Conservation (phyloP, 192 early-diverging fungal species). For the Rhizoclosmatium globosum region DNA sequence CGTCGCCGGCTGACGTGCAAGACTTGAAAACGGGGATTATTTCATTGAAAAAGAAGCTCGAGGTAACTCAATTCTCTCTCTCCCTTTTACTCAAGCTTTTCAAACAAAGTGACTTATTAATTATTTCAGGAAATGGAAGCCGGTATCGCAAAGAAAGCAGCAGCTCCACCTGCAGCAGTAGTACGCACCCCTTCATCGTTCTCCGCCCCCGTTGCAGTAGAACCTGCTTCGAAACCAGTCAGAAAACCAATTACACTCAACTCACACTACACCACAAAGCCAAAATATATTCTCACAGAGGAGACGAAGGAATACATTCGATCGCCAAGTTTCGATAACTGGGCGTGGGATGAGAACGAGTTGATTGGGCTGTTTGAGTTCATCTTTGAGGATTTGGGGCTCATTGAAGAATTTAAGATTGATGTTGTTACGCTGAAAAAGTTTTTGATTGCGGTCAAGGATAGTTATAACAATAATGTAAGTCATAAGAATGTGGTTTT, state of each 20-base stretch:
- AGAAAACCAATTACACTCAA: conserved; percentile 15
- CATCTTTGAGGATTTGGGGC: conserved; percentile 56
- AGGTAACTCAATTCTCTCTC: conserved; percentile 4
- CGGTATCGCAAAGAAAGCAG: conserved; percentile 16
- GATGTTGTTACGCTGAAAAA: conserved; percentile 40
- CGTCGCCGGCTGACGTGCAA: conserved; percentile 6
- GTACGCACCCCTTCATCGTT: not conserved
- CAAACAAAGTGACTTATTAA: not conserved
- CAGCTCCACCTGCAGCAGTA: conserved; percentile 1
- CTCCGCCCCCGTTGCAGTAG: not conserved
- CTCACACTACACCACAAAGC: conserved; percentile 24
- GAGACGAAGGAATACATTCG: conserved; percentile 47
- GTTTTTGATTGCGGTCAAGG: conserved; percentile 48
- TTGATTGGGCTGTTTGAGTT: conserved; percentile 49
- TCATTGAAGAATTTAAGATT: conserved; percentile 53
- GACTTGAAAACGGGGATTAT: conserved; percentile 18
- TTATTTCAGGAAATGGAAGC: conserved; percentile 14
- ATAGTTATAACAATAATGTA: conserved; percentile 56
- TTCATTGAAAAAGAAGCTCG: conserved; percentile 18
- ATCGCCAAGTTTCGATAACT: conserved; percentile 53
- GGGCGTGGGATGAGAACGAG: conserved; percentile 53
- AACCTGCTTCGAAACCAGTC: conserved; percentile 14
- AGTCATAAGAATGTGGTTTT: conserved; percentile 1
- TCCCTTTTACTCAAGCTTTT: not conserved
- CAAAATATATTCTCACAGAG: conserved; percentile 38